Percentiles rank a stretch among this genome's conserved stretches.
Conservation (phyloP, 2,329 filamentous ascomycete species). For the Ampelomyces quisqualis region DNA sequence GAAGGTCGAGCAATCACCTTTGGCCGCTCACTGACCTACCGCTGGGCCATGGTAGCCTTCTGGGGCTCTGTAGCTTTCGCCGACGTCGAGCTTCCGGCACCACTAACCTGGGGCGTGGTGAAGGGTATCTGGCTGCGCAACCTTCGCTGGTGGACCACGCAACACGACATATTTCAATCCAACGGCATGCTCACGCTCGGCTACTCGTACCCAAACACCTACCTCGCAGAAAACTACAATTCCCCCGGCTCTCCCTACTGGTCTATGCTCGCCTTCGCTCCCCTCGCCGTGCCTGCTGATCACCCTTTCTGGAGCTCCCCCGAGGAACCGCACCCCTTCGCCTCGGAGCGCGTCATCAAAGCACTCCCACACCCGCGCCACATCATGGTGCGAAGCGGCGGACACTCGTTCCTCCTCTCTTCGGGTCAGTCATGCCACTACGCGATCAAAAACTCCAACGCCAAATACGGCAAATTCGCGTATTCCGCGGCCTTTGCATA, state of each 20-base stretch:
- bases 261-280: slow-evolving; percentile 77
- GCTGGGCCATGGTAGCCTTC: slow-evolving; percentile 84
- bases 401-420: slow-evolving; percentile 69
- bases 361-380: slow-evolving; percentile 68
- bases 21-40: slow-evolving; percentile 74
- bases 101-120: slow-evolving; percentile 75
- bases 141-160: slow-evolving; percentile 76
- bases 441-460: slow-evolving; percentile 76
- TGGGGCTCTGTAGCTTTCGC: slow-evolving; percentile 78
- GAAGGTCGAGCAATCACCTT: slow-evolving; percentile 73
- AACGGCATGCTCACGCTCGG: slow-evolving; percentile 75
- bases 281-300: slow-evolving; percentile 65
- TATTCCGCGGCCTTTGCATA: slow-evolving; percentile 77
- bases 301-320: slow-evolving; percentile 74
- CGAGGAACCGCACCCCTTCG: slow-evolving; percentile 62
- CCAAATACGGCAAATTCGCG: slow-evolving; percentile 78
- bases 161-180: slow-evolving; percentile 71
- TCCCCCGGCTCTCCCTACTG: slow-evolving; percentile 73
- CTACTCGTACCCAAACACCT: slow-evolving; percentile 78
- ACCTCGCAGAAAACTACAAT: slow-evolving; percentile 82
- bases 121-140: slow-evolving; percentile 74
- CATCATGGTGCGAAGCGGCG: slow-evolving; percentile 69
- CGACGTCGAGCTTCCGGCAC: slow-evolving; percentile 68
- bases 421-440: slow-evolving; percentile 82
- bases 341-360: slow-evolving; percentile 60